Conservation (phyloP, 805 yeast species). For the Teunomyces lycoperdinae region DNA sequence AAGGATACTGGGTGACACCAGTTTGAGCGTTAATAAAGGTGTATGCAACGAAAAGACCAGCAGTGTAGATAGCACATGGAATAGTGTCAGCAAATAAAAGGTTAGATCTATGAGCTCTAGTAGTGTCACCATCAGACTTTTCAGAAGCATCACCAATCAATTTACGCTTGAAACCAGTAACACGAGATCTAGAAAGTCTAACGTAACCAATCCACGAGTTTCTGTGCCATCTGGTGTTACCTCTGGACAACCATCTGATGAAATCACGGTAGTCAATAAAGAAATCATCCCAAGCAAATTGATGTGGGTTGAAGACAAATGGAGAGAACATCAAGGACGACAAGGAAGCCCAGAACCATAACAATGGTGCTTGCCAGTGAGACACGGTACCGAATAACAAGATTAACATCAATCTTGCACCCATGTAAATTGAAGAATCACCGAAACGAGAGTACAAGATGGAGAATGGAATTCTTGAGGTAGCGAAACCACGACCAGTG, state of each 20-base stretch:
- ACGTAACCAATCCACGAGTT: conserved; percentile 86
- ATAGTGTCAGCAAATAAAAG: conserved; percentile 76
- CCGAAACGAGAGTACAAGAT: conserved; percentile 76
- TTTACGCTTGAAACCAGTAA: conserved; percentile 87
- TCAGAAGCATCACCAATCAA: conserved; percentile 65
- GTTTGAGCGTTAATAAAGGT: conserved; percentile 84
- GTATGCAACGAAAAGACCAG: conserved; percentile 71
- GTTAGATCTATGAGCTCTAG: conserved; percentile 76
- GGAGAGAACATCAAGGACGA: conserved; percentile 89
- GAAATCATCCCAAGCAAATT: conserved; percentile 94
- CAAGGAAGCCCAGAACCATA: conserved; percentile 97
- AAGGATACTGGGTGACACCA: conserved; percentile 56
- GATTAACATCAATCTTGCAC: conserved; percentile 74
- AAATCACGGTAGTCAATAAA: conserved; percentile 94
- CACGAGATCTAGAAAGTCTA: conserved; percentile 77
- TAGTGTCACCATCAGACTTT: conserved; percentile 63
- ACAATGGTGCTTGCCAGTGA: conserved; percentile 87
- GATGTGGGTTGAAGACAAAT: conserved; percentile 95
- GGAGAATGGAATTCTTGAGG: conserved; percentile 74
- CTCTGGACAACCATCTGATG: conserved; percentile 88
- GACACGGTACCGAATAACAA: conserved; percentile 70
- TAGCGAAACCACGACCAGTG: conserved; percentile 85
- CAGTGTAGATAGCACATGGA: conserved; percentile 68
- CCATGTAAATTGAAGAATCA: conserved; percentile 79
- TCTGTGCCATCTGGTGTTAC: conserved; percentile 85